A percentile compares a stretch with the other conserved stretches of the same genome.
These are phyloP conservation scores for Lepidium africanum DNA, from an alignment of 345 rosid species.

Conservation along the genomic window DNA sequence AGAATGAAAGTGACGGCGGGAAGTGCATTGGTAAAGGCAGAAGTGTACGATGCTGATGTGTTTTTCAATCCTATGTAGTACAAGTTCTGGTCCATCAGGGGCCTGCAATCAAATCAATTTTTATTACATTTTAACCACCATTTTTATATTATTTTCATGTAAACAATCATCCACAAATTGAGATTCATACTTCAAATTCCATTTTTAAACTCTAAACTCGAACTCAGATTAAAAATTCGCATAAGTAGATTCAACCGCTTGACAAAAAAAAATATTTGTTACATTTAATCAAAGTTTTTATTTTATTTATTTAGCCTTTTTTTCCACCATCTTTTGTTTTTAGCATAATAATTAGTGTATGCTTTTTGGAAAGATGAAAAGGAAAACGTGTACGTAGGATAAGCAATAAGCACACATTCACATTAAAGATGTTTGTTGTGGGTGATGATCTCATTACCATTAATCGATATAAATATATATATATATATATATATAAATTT, in stretches of 20 bases:
- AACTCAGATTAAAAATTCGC: too few relatives aligned
- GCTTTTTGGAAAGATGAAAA: constrained; percentile 23
- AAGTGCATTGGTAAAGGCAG: constrained; percentile 61
- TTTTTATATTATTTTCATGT: too few relatives aligned
- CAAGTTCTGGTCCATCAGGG: constrained; percentile 86
- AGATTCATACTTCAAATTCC: too few relatives aligned
- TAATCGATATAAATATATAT: not conserved
- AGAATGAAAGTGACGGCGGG: constrained; percentile 84
- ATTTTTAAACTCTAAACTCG: too few relatives aligned
- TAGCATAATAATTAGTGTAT: constrained; percentile 9
- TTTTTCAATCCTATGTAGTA: constrained; percentile 71
- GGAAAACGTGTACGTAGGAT: constrained; percentile 19
- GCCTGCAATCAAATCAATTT: constrained; percentile 39
- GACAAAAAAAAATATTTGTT: too few relatives aligned
- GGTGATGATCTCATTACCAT: constrained; percentile 18
- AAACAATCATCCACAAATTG: too few relatives aligned
- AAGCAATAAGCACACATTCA: constrained; percentile 7
- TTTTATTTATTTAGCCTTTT: not conserved
- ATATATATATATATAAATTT: too few relatives aligned
- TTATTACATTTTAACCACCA: not conserved
- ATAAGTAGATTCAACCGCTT: too few relatives aligned
- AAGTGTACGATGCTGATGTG: constrained; percentile 78
- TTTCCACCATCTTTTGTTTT: constrained; percentile 16
- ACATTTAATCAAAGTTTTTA: not conserved
- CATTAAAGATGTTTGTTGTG: constrained; percentile 21